Evolutionary conservation across 805 yeast species (phyloP).

Genomic region (Yamadazyma endophytica): DNA sequence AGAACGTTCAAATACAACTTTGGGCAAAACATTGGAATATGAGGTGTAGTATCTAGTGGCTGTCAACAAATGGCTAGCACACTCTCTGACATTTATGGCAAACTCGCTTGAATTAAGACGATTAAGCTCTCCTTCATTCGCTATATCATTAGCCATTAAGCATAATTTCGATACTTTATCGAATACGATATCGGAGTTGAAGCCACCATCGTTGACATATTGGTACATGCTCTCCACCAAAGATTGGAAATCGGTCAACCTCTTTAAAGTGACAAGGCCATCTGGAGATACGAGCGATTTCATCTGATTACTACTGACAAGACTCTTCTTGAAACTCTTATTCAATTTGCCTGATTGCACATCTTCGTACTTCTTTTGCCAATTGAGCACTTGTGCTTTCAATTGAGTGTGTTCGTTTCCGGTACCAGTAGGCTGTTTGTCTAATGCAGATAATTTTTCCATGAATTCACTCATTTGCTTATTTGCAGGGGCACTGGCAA

Average conservation of each 20-base stretch:
- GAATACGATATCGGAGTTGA: conserved; percentile 41
- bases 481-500: background rate
- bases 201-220: conserved; percentile 21
- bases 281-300: conserved; percentile 23
- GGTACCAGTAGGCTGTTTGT: conserved; percentile 11
- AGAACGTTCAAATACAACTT: conserved; percentile 68
- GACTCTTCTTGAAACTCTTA: conserved; percentile 15
- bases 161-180: conserved; percentile 50
- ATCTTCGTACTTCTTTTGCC: conserved; percentile 52
- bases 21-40: conserved; percentile 63
- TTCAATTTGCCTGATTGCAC: conserved; percentile 33
- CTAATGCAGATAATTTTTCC: conserved; percentile 25
- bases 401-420: conserved; percentile 13
- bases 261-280: conserved; percentile 46
- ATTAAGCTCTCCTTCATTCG: conserved; percentile 25
- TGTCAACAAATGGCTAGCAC: conserved; percentile 72
- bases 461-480: conserved; percentile 17
- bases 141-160: conserved; percentile 39
- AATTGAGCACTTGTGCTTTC: conserved; percentile 32
- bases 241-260: conserved; percentile 45
- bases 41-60: conserved; percentile 70
- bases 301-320: conserved; percentile 20
- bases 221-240: conserved; percentile 43
- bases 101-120: conserved; percentile 29
- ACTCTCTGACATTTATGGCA: conserved; percentile 52